Percentiles rank a stretch among this genome's conserved stretches.
Conservation (phyloP, 179 eudicot genomes). For the Drosera spatulata region DNA sequence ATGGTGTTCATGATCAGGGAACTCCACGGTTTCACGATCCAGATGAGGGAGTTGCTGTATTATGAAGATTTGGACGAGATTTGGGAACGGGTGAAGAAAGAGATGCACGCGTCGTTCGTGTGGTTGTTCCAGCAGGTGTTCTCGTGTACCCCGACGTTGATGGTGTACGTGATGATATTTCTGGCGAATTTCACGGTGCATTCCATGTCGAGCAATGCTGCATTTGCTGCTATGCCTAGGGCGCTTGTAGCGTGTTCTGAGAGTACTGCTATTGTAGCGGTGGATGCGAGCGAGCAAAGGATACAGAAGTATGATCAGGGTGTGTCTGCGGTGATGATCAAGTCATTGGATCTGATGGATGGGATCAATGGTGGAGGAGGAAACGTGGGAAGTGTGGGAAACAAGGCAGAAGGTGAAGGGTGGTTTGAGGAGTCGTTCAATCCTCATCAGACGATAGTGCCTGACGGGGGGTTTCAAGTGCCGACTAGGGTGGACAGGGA, state of each 20-base stretch:
- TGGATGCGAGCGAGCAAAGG: neutral
- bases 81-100: constrained; percentile 48
- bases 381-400: constrained; percentile 26
- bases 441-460: constrained; percentile 31
- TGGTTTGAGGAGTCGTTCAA: constrained; percentile 13
- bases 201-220: constrained; percentile 42
- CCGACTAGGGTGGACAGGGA: constrained; percentile 12
- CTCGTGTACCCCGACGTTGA: constrained; percentile 77
- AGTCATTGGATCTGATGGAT: constrained; percentile 22
- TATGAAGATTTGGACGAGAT: constrained; percentile 74
- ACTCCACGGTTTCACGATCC: constrained; percentile 53
- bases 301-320: constrained; percentile 27
- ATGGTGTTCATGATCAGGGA: constrained; percentile 96
- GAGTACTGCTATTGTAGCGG: neutral
- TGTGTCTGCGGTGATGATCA: constrained; percentile 4
- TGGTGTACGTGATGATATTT: constrained; percentile 82
- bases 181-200: constrained; percentile 84
- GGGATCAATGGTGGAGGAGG: constrained; percentile 60
- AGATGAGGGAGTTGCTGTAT: constrained; percentile 47
- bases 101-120: constrained; percentile 80
- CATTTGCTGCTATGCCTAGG: constrained; percentile 19
- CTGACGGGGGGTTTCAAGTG: constrained; percentile 8
- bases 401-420: constrained; percentile 66
- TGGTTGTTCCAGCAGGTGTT: constrained; percentile 92
- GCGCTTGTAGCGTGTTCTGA: neutral